Base-by-base conservation (phyloP, 108 stramenopile genomes). In the Pseudonitzschia delicatissima region DNA sequence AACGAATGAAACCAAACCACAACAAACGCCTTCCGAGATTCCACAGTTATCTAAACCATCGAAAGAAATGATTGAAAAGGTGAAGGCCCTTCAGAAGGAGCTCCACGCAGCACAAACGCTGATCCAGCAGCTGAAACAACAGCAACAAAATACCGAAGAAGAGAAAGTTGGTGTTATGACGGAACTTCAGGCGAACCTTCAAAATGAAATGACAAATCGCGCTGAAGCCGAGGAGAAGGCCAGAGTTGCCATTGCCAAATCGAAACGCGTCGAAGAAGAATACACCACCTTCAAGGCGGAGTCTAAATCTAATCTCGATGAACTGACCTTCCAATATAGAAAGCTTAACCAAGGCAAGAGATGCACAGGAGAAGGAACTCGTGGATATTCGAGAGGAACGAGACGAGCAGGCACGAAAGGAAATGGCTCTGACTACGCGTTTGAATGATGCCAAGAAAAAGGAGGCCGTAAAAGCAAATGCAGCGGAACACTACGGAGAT, bases 371-470 rank as follows among this genome's bases (percentile, higher is more conserved):
- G 55, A 68, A 27, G 33, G 68, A 76, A 49, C 27, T 69, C 25
- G 55, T 40, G 7, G 74, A 77, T 26, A 53, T 86, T 20, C 77
- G 83, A 9, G 81, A 86, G 57, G 78, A 77, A 34, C 72, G 78
- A 7, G 85, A 88, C 21, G 86, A 92, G 62, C 84, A 85, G 18
- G 82, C 80, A 34, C 74, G 84, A 52, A 85, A 76, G 64, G 85
- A 83, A 64, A 75, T 73, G 34, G 68, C 87, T 6, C 51, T 88
- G 49, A 83, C 87, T 0, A 88, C 80, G 48, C 68, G 82, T 35
- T 61, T 92, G 48, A 88, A 92, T 70, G 86, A 73, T 12, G 86
- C 84, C 6, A 88, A 86, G 66, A 92, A 88, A 62, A 82, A 87
- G 61, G 87, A 87, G 64, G 84, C 86, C 12, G 82, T 63, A 39